These are phyloP conservation scores for Cicer cuneatum DNA, from an alignment of 306 rosid genomes.

Conservation along the genomic window DNA sequence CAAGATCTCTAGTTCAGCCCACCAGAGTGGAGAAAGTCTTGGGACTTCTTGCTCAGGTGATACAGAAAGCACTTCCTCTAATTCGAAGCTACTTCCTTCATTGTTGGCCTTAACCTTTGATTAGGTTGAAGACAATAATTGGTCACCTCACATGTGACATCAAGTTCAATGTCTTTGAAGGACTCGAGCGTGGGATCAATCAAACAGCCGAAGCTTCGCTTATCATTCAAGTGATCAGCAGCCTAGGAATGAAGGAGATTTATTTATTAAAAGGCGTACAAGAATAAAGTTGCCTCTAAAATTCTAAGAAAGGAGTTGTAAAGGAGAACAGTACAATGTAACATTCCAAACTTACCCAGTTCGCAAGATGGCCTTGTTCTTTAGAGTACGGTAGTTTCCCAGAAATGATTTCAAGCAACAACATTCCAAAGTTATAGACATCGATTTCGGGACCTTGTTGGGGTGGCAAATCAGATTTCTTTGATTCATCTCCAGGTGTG, in stretches of 20 bases:
- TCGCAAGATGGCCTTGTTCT: slow-evolving; percentile 69
- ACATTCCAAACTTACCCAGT: slow-evolving; percentile 65
- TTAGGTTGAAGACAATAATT: slow-evolving; percentile 73
- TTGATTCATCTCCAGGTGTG: slow-evolving; percentile 51
- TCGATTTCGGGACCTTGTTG: slow-evolving; percentile 74
- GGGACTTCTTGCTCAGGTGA: slow-evolving; percentile 93
- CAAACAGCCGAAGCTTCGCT: slow-evolving; percentile 55
- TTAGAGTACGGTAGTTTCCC: slow-evolving; percentile 74
- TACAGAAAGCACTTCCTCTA: slow-evolving; percentile 65
- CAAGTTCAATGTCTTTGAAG: slow-evolving; percentile 69
- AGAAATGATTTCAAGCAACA: slow-evolving; percentile 83
- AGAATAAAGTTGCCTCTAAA: neutral
- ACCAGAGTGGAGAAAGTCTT: slow-evolving; percentile 94
- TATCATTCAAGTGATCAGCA: slow-evolving; percentile 66
- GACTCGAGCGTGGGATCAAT: slow-evolving; percentile 78
- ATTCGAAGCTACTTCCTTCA: slow-evolving; percentile 62
- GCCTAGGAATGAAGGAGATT: slow-evolving; percentile 55
- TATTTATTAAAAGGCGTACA: slow-evolving; percentile 1
- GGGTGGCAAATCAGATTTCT: slow-evolving; percentile 65
- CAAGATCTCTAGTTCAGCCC: slow-evolving; percentile 98
- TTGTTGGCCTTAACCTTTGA: slow-evolving; percentile 74
- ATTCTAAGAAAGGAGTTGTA: neutral
- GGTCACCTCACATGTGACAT: slow-evolving; percentile 76
- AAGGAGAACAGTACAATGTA: neutral
- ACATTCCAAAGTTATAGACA: slow-evolving; percentile 69